Percentiles rank a stretch among this genome's conserved stretches.
These are phyloP conservation scores for Piromyces sp. DNA, from an alignment of 192 early-diverging fungal species.

Conservation along the genomic window DNA sequence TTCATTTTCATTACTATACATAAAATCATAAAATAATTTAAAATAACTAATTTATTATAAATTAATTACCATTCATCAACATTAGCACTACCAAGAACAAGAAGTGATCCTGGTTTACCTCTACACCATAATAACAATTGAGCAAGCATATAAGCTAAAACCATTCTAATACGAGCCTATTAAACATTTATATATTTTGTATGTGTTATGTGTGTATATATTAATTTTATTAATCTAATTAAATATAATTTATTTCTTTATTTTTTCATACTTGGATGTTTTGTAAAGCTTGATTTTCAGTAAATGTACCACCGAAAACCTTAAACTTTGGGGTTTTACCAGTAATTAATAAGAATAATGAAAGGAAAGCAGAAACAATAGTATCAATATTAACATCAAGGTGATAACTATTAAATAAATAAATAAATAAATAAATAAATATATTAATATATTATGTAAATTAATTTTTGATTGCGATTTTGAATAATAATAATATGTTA, in stretches of 20 bases:
- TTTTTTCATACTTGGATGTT: constrained; percentile 80
- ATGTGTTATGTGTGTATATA: no score
- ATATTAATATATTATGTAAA: no score
- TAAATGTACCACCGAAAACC: constrained; percentile 61
- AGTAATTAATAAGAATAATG: constrained; percentile 58
- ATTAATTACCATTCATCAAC: constrained; percentile 93
- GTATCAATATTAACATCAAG: constrained; percentile 76
- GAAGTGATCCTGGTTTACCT: constrained; percentile 39
- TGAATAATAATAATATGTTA: no score
- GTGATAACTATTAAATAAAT: constrained; percentile 90
- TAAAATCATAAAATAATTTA: no score
- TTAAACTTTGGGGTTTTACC: constrained; percentile 55
- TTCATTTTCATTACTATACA: no score
- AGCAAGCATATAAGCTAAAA: constrained; percentile 85
- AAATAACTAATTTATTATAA: no score
- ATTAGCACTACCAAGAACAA: constrained; percentile 92
- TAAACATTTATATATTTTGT: not conserved
- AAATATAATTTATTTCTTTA: no score
- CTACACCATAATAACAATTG: constrained; percentile 86
- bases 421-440: no score
- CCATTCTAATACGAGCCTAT: constrained; percentile 82
- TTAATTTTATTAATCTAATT: no score
- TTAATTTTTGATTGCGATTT: no score
- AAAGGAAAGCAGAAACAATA: constrained; percentile 52
- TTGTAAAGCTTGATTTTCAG: constrained; percentile 89